Evolutionary conservation across 73 alveolate species (phyloP).

Genomic region (Effrenium voratum): DNA sequence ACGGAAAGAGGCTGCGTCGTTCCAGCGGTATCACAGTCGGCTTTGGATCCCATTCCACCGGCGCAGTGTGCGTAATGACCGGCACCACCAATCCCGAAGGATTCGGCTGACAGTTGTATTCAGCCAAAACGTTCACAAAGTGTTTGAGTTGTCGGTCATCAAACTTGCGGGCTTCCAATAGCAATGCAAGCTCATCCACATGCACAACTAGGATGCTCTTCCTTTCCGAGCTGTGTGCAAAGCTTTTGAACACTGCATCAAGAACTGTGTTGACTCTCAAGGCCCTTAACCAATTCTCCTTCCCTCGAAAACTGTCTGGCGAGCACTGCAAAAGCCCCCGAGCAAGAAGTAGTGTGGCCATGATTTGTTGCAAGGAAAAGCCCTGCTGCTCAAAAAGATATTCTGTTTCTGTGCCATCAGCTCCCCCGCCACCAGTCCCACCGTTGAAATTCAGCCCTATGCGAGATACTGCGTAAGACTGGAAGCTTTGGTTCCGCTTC

Average conservation of each 20-base stretch:
- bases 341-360: not conserved
- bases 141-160: not conserved
- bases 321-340: not conserved
- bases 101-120: not conserved
- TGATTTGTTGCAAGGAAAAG: not conserved
- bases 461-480: not conserved
- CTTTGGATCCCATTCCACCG: not conserved
- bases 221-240: not conserved
- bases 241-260: not conserved
- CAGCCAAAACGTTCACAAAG: not conserved
- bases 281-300: not conserved
- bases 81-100: not conserved
- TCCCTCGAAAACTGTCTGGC: not conserved
- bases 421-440: not conserved
- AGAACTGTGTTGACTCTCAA: not conserved
- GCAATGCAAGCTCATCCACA: not conserved
- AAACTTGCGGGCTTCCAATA: not conserved
- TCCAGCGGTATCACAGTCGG: not conserved
- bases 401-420: slow-evolving; percentile 2
- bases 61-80: slow-evolving; percentile 24
- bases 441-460: slow-evolving; percentile 18
- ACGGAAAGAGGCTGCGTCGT: not conserved
- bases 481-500: not conserved
- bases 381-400: not conserved
- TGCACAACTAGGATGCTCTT: not conserved